Conservation (phyloP, 169 alveolate genomes). For the Amoebophrya sp. region DNA sequence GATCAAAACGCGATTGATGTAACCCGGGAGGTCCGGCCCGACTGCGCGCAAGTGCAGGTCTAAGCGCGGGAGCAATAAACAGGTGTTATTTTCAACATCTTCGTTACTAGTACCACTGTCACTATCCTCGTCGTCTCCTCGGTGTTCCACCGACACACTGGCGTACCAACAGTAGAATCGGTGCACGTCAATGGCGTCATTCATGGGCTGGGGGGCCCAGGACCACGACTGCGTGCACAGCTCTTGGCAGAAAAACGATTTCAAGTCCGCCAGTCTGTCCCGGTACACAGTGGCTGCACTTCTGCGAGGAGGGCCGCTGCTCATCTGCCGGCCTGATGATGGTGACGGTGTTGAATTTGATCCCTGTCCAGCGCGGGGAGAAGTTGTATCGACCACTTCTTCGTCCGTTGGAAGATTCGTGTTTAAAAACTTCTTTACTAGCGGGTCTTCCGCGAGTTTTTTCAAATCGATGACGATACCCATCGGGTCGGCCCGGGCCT, state of each 20-base stretch:
- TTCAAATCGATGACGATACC: too few relatives aligned
- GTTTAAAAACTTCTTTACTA: too few relatives aligned
- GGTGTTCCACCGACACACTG: neutral
- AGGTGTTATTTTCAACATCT: neutral
- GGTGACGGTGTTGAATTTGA: too few relatives aligned
- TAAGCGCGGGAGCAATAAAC: neutral
- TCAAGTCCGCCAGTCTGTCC: neutral
- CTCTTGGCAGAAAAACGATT: neutral
- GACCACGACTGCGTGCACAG: neutral
- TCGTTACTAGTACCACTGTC: neutral
- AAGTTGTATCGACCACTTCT: too few relatives aligned
- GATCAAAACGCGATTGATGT: neutral
- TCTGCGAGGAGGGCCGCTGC: neutral
- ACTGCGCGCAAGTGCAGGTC: neutral
- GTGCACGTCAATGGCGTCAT: neutral
- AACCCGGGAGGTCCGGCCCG: neutral
- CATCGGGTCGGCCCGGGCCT: too few relatives aligned
- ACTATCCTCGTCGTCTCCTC: too few relatives aligned
- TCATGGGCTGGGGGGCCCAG: neutral
- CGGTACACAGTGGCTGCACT: neutral
- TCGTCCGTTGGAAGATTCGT: too few relatives aligned
- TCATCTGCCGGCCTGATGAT: too few relatives aligned
- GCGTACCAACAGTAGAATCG: constrained; percentile 21
- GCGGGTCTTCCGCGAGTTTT: too few relatives aligned
- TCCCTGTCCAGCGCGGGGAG: too few relatives aligned